Conservation (phyloP, 768 basidiomycete genomes). For the Leucocoprinus leucothites region DNA sequence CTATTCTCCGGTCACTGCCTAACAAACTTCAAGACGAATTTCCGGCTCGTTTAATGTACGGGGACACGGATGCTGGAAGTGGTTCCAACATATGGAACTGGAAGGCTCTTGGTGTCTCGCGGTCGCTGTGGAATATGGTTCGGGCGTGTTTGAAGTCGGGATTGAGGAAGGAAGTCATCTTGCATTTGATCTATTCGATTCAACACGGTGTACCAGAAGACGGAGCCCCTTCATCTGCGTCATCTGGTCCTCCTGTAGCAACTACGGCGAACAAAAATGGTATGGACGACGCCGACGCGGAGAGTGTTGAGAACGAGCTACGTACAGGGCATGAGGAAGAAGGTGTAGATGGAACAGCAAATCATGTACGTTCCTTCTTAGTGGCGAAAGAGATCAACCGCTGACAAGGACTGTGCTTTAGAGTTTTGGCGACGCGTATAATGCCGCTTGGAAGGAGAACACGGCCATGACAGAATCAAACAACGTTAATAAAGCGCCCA, state of each 20-base stretch:
- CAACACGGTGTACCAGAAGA: conserved; percentile 48
- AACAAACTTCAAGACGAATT: conserved; percentile 69
- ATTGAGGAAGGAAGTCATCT: conserved; percentile 57
- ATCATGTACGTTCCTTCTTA: conserved; percentile 7
- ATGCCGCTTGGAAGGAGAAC: conserved; percentile 63
- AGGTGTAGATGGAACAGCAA: neutral
- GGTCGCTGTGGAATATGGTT: conserved; percentile 72
- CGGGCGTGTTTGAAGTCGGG: conserved; percentile 55
- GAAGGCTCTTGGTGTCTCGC: conserved; percentile 71
- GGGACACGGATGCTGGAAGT: conserved; percentile 54
- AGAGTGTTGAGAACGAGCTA: conserved; percentile 11
- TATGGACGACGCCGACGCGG: conserved; percentile 17
- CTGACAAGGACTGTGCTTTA: conserved; percentile 20
- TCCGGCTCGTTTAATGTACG: conserved; percentile 59
- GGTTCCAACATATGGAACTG: conserved; percentile 71
- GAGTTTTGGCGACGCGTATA: conserved; percentile 50
- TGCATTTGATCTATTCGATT: conserved; percentile 55
- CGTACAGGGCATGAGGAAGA: neutral
- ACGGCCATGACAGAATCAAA: conserved; percentile 35
- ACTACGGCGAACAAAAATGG: conserved; percentile 13
- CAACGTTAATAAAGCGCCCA: conserved; percentile 9
- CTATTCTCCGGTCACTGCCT: conserved; percentile 70
- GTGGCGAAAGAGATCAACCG: neutral
- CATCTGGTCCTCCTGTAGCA: neutral
- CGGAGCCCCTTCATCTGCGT: neutral